Evolutionary conservation across 805 yeast species (phyloP).

Genomic region (Spathaspora passalidarum): DNA sequence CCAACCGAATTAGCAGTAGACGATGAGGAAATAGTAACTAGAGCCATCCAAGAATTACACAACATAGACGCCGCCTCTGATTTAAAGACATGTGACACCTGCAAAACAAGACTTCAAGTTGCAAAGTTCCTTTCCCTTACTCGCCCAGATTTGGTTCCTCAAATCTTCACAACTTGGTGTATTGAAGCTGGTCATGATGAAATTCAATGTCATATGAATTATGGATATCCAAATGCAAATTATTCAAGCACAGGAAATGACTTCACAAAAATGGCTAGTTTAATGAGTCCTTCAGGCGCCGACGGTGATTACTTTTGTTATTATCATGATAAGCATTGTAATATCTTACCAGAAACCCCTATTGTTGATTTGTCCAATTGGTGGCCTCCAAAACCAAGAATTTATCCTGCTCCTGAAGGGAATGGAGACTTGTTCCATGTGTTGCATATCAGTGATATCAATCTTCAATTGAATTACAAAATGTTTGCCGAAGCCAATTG

Average conservation of each 20-base stretch:
- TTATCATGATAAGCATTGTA: slow-evolving; percentile 16
- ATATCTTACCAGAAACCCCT: slow-evolving; percentile 48
- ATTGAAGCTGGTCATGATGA: slow-evolving; percentile 33
- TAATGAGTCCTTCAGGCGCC: slow-evolving; percentile 49
- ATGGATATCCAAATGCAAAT: slow-evolving; percentile 29
- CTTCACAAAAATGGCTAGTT: slow-evolving; percentile 47
- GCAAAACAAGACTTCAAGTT: slow-evolving; percentile 13
- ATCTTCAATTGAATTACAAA: slow-evolving; percentile 52
- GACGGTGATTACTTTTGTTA: slow-evolving; percentile 47
- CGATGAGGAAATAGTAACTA: slow-evolving; percentile 12
- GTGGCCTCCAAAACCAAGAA: slow-evolving; percentile 35
- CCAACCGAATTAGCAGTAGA: slow-evolving; percentile 10
- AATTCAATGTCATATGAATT: slow-evolving; percentile 15
- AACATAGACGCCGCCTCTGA: slow-evolving; percentile 12
- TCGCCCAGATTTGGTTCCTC: slow-evolving; percentile 40
- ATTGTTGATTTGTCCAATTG: slow-evolving; percentile 34
- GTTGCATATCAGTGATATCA: slow-evolving; percentile 66
- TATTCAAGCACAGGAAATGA: slow-evolving; percentile 24
- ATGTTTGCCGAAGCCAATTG: slow-evolving; percentile 61
- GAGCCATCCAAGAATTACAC: slow-evolving; percentile 12
- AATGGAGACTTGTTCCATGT: slow-evolving; percentile 49
- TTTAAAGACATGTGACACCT: slow-evolving; percentile 10
- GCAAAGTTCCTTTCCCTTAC: slow-evolving; percentile 29
- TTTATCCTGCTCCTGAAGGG: slow-evolving; percentile 15
- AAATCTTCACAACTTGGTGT: slow-evolving; percentile 44